These are phyloP conservation scores for Halocafeteria seosinensis DNA, from an alignment of 108 stramenopile species.

Conservation along the genomic window DNA sequence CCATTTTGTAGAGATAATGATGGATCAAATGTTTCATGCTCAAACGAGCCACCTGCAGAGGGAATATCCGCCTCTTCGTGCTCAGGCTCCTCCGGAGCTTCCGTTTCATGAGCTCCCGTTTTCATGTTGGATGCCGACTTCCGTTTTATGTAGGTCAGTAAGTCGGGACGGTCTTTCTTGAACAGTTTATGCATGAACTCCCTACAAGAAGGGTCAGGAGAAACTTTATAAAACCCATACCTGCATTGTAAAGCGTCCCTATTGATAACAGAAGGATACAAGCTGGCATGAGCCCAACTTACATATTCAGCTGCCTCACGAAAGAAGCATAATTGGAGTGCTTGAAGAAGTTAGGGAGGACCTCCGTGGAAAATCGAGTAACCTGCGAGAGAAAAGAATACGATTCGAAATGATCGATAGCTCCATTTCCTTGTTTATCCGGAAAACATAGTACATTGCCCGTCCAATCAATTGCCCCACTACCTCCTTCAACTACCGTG, in stretches of 20 bases:
- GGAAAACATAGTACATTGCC: no score
- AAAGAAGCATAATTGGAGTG: slow-evolving; percentile 75
- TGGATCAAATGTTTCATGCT: background rate
- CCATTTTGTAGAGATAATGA: background rate
- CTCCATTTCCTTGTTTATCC: no score
- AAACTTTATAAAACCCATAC: background rate
- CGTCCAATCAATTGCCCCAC: no score
- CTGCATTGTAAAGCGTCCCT: background rate
- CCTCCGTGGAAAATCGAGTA: background rate
- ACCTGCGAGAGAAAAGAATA: background rate
- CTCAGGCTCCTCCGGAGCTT: background rate
- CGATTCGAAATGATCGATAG: no score
- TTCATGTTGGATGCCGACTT: background rate
- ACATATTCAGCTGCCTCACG: slow-evolving; percentile 80
- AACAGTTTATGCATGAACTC: slow-evolving; percentile 14
- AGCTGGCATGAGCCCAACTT: slow-evolving; percentile 30
- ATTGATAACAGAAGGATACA: slow-evolving; percentile 3
- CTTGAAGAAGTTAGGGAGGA: slow-evolving; percentile 73
- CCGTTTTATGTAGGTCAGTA: slow-evolving; percentile 1
- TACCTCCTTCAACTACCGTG: no score
- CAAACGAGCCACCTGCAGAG: background rate
- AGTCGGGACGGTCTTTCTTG: background rate
- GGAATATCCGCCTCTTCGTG: background rate
- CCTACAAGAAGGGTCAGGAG: background rate
- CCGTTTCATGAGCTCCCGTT: no score